phyloP scores from a whole-genome alignment of 2,329 filamentous ascomycete genomes.

The Thermoascus crustaceus region DNA sequence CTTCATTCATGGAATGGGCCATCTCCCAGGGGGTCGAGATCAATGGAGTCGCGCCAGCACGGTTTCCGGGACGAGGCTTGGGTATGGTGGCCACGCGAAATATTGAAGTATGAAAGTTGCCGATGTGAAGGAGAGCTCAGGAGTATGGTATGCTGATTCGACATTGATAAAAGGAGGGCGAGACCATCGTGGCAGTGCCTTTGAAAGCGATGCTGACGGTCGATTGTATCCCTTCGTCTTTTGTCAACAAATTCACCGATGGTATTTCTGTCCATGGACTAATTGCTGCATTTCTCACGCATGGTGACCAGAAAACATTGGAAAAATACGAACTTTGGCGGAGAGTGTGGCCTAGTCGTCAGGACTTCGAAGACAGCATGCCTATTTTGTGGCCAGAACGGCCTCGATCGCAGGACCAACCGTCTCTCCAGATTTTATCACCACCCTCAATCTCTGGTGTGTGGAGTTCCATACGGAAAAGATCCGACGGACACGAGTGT shows the following conservation, averaged over 20 bases:
- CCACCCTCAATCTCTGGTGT: conserved; percentile 31
- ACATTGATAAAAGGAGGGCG: conserved; percentile 41
- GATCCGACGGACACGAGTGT: conserved; percentile 26
- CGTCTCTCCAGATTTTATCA: conserved; percentile 14
- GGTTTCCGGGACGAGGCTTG: conserved; percentile 64
- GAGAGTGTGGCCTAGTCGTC: conserved; percentile 55
- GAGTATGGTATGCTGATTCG: conserved; percentile 7
- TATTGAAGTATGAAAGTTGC: conserved; percentile 48
- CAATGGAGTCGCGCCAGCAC: conserved; percentile 57
- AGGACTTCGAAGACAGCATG: conserved; percentile 52
- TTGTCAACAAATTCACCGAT: conserved; percentile 46
- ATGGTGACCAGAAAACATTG: conserved; percentile 39
- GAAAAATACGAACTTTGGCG: conserved; percentile 51
- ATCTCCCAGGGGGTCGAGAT: conserved; percentile 55
- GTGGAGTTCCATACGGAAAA: conserved; percentile 24
- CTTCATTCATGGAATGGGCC: conserved; percentile 62
- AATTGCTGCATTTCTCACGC: conserved; percentile 59
- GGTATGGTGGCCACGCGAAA: conserved; percentile 64
- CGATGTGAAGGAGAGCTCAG: no score
- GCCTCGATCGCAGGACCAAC: conserved; percentile 31
- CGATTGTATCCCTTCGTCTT: conserved; percentile 48
- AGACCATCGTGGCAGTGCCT: conserved; percentile 59
- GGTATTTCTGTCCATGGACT: conserved; percentile 60
- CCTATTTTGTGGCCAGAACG: conserved; percentile 47
- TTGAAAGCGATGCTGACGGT: conserved; percentile 55